Evolutionary conservation across 2,329 filamentous ascomycete species (phyloP).

Genomic region (Fusarium dlaminii): DNA sequence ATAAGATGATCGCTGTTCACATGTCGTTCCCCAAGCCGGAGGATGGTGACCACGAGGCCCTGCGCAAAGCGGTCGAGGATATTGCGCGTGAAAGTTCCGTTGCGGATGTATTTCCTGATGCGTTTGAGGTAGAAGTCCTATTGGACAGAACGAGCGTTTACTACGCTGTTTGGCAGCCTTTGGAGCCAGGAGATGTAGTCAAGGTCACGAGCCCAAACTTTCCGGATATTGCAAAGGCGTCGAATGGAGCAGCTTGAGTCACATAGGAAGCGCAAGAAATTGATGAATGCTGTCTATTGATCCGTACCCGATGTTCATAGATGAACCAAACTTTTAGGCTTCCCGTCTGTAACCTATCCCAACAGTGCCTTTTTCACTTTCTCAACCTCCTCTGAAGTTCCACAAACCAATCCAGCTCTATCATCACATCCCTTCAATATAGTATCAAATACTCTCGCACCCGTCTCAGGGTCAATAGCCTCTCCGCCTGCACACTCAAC

Average conservation of each 20-base stretch:
- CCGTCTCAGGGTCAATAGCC: slow-evolving; percentile 61
- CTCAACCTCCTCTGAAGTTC: slow-evolving; percentile 60
- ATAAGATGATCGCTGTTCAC: slow-evolving; percentile 28
- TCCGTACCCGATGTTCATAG: too few relatives aligned
- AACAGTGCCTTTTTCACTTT: slow-evolving; percentile 40
- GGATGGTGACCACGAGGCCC: neutral
- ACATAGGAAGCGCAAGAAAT: fast-evolving
- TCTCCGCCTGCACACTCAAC: slow-evolving; percentile 68
- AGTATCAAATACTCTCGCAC: slow-evolving; percentile 53
- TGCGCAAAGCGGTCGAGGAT: neutral
- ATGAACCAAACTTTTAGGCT: neutral
- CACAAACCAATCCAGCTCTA: slow-evolving; percentile 60
- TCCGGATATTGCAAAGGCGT: neutral
- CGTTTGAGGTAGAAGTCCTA: neutral
- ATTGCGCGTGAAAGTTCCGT: neutral
- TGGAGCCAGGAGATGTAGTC: neutral
- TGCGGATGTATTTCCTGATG: slow-evolving; percentile 16
- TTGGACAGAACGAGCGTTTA: slow-evolving; percentile 25
- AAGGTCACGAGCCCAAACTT: slow-evolving; percentile 25
- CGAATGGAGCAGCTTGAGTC: neutral
- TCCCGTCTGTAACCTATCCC: neutral
- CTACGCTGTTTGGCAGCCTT: slow-evolving; percentile 28
- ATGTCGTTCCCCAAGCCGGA: slow-evolving; percentile 18
- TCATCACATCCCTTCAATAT: slow-evolving; percentile 57
- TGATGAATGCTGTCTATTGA: neutral